Conservation (phyloP, 208 protist species). For the Vickermania spadyakhi region DNA sequence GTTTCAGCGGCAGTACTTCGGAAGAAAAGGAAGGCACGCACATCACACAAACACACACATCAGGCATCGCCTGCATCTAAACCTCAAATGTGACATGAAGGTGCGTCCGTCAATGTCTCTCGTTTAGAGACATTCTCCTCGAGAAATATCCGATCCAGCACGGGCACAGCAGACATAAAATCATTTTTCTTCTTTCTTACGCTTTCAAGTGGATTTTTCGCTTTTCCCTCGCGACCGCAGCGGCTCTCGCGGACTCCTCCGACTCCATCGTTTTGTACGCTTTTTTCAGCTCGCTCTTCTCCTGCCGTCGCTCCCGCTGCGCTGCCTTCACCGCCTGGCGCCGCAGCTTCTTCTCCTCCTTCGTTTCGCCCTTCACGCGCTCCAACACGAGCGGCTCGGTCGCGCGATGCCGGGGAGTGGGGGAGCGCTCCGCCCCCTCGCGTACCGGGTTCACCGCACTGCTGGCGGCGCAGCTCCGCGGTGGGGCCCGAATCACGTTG, state of each 20-base stretch:
- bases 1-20: too few relatives aligned
- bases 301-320: slow-evolving; percentile 58
- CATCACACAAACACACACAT: too few relatives aligned
- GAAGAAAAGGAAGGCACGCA: too few relatives aligned
- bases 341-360: slow-evolving; percentile 76
- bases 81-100: too few relatives aligned
- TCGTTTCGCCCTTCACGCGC: slow-evolving; percentile 61
- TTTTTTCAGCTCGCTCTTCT: slow-evolving; percentile 69
- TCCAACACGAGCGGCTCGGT: slow-evolving; percentile 8
- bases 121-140: too few relatives aligned
- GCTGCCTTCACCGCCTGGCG: slow-evolving; percentile 66
- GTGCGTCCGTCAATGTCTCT: too few relatives aligned
- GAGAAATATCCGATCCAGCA: too few relatives aligned
- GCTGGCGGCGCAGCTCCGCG: too few relatives aligned
- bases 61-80: too few relatives aligned
- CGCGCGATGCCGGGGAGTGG: not conserved
- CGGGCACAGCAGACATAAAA: slow-evolving; percentile 2
- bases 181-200: not conserved
- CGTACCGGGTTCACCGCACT: slow-evolving; percentile 14
- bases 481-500: slow-evolving; percentile 66
- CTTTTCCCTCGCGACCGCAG: slow-evolving; percentile 24
- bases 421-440: slow-evolving; percentile 5
- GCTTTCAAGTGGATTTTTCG: slow-evolving; percentile 47
- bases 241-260: slow-evolving; percentile 42
- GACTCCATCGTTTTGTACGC: slow-evolving; percentile 66